Evolutionary conservation across 2,329 filamentous ascomycete species (phyloP), one percentile per base, ranked within the genome.

Genomic region (Fusarium neocosmosporiellum): DNA sequence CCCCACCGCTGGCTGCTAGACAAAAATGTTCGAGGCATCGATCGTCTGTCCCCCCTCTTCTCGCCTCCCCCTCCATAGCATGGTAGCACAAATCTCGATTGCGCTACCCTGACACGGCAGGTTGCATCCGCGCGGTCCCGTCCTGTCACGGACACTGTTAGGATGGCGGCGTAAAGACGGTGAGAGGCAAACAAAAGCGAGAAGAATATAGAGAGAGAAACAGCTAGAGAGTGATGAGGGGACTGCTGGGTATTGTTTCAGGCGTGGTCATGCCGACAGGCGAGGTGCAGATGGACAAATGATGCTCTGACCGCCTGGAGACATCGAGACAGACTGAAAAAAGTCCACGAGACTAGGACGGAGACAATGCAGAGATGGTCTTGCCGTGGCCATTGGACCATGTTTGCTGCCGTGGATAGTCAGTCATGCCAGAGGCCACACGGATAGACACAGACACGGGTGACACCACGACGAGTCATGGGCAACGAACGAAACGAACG

Each of bases 71-170:
- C n/a, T n/a, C 43, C 24, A 24, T 34, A 20, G 13, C 22, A 50
- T 29, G 46, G 75, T 77, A 69, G 58, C 63, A 75, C 75, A 77
- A 73, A 77, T 77, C 75, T 78, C 74, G 75, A 77, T 77, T 78
- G 75, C 67, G 58, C 63, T 55, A 78, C 75, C 60, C 59, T 73
- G 33, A 34, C 66, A 77, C 74, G 18, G 24, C 74, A 77, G 67
- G 18, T 50, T 71, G 50, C 59, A 73, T 54, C 24, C 46, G 41
- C 11, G 37, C 48, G 62, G 36, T 43, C 46, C 50, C 29, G n/a
- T 43, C 70, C 62, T 73, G 37, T 63, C 64, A 65, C 41, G 64
- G 62, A 48, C 20, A 69, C 37, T 39, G 55, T 68, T 46, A 67
- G 46, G 41, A 60, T 24, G n/a, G 50, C 59, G 55, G 54, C 70